Base-by-base conservation (phyloP, 768 basidiomycete genomes). In the Termitomyces bulborhizus region DNA sequence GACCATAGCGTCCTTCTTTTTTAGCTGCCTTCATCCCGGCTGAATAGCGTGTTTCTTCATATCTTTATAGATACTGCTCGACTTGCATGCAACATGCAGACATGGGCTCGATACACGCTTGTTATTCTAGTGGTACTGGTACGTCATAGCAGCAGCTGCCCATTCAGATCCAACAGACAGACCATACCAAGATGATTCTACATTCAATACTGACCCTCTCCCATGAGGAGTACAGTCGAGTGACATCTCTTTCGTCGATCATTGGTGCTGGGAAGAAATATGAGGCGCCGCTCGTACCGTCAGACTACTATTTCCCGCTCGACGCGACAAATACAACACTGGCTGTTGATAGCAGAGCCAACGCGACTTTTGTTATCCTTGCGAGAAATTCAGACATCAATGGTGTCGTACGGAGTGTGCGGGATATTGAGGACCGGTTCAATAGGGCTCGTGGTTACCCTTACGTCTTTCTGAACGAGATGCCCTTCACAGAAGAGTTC, bases 391-490 rank as follows among this genome's bases (percentile, higher is more conserved):
- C 71, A 32, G 88, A 90, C 56, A 60, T 86, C 6, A 59, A 76
- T n/a, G 76, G 78, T 16, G 79, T 85, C 43, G 69, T 88, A 51
- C 70, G 71, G 39, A 86, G 85, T 59, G 83, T 93, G 60, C 79
- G 79, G 58, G 80, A 88, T 67, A 70, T 93, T 58, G 93, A 96
- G 71, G 82, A 88, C 58, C 72, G 84, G 40, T 94, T 94, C 73
- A 98, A 98, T 70, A 72, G 75, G 43, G 80, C 77, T 57, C 88
- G 82, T 61, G 76, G 79, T 21, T 96, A 97, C 64, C 90, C 92
- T 4, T 97, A 90, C 68, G 85, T 93, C 26, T 88, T 97, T 70
- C 73, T 98, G 57, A 96, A 96, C 66, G 93, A 97, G 47, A 80
- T 82, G 58, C 80, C 82, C 0, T 96, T 96, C 68, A 74, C 79